Evolutionary conservation across 1,284 basidiomycete species (phyloP).

Genomic region (Pulchroboletus neoregius): DNA sequence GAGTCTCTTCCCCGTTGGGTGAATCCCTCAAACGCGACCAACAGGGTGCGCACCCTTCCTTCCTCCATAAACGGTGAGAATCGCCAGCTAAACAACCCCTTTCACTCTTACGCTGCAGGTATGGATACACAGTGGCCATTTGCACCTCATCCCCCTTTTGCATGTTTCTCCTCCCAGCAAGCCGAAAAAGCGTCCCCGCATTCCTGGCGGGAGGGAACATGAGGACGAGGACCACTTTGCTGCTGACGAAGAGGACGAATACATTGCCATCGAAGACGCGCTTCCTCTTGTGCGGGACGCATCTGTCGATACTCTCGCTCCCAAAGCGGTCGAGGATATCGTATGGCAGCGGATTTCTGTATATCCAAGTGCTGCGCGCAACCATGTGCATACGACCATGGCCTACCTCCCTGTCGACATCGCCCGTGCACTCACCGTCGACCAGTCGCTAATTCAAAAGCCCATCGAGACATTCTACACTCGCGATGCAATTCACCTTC

Average conservation of each 20-base stretch:
- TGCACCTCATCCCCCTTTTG: slow-evolving; percentile 83
- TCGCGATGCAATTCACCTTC: slow-evolving; percentile 81
- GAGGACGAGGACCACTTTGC: slow-evolving; percentile 48
- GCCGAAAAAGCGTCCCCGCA: slow-evolving; percentile 45
- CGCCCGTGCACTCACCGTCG: slow-evolving; percentile 61
- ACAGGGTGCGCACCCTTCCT: slow-evolving; percentile 66
- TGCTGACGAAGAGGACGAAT: slow-evolving; percentile 47
- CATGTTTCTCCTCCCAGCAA: slow-evolving; percentile 64
- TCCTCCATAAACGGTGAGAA: slow-evolving; percentile 31
- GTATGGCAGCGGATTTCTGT: slow-evolving; percentile 68
- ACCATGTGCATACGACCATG: slow-evolving; percentile 78
- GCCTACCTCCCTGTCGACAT: slow-evolving; percentile 79
- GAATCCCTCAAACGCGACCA: slow-evolving; percentile 84
- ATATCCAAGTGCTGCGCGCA: slow-evolving; percentile 68
- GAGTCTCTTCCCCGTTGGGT: slow-evolving; percentile 89
- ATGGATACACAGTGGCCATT: slow-evolving; percentile 80
- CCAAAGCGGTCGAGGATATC: slow-evolving; percentile 52
- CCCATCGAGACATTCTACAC: slow-evolving; percentile 92
- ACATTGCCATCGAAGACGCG: slow-evolving; percentile 63
- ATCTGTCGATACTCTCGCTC: slow-evolving; percentile 52
- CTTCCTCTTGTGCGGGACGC: slow-evolving; percentile 59
- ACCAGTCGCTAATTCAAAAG: slow-evolving; percentile 76
- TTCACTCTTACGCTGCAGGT: slow-evolving; percentile 51
- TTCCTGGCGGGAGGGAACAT: slow-evolving; percentile 39
- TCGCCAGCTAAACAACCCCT: slow-evolving; percentile 29